Conservation (phyloP, 768 basidiomycete species). For the Daedaleopsis sinensis region DNA sequence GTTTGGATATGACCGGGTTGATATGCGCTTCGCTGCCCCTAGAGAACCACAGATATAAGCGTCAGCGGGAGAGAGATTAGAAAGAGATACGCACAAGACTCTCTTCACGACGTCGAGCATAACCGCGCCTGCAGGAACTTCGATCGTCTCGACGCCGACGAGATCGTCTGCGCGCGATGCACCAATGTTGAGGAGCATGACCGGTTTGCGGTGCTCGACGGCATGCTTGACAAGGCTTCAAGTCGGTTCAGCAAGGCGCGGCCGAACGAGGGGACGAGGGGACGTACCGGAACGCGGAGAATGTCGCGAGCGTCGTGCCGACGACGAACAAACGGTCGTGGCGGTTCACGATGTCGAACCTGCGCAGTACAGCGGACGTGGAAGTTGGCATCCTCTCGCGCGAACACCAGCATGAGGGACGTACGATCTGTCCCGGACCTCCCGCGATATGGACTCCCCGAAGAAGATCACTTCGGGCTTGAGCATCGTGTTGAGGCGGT, state of each 20-base stretch:
- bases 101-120: constrained; percentile 64
- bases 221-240: constrained; percentile 80
- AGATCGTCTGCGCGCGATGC: constrained; percentile 83
- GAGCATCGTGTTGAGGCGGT: constrained; percentile 63
- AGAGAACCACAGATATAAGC: neutral
- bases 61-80: neutral
- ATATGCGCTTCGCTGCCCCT: constrained; percentile 49
- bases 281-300: constrained; percentile 81
- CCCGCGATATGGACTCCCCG: constrained; percentile 79
- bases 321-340: constrained; percentile 75
- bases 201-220: constrained; percentile 70
- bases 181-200: constrained; percentile 84
- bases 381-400: neutral
- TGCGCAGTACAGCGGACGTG: constrained; percentile 27
- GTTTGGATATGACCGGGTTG: constrained; percentile 49
- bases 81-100: constrained; percentile 56
- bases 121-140: constrained; percentile 72
- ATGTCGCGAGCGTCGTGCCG: constrained; percentile 92
- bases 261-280: neutral
- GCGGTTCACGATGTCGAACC: constrained; percentile 58
- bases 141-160: constrained; percentile 75
- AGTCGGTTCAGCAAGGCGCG: neutral
- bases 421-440: constrained; percentile 74
- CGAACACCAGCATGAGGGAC: constrained; percentile 26
- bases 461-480: constrained; percentile 89